A percentile compares a stretch with the other conserved stretches of the same genome.
Evolutionary conservation across 805 yeast species (phyloP).

Genomic region (Ogataea populi-albae): DNA sequence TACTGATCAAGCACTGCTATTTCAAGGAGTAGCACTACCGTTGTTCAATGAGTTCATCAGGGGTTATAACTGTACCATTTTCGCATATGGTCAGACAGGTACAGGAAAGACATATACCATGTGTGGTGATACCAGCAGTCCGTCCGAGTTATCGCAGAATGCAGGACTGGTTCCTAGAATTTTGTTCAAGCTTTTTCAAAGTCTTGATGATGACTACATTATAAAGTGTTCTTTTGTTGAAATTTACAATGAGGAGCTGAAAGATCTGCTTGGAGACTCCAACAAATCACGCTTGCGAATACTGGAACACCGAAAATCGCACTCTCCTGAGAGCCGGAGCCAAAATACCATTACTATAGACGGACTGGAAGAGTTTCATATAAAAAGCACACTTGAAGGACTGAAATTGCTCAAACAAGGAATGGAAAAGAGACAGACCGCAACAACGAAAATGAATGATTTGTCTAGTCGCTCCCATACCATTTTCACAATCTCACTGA

Average conservation of each 20-base stretch:
- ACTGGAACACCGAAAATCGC: conserved; percentile 32
- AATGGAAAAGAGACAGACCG: conserved; percentile 57
- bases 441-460: conserved; percentile 72
- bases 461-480: conserved; percentile 76
- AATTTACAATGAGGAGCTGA: conserved; percentile 43
- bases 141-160: conserved; percentile 23
- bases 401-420: conserved; percentile 55
- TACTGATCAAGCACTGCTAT: conserved; percentile 46
- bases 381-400: conserved; percentile 55
- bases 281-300: conserved; percentile 35
- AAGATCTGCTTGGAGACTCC: conserved; percentile 43
- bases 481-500: conserved; percentile 62
- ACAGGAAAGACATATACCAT: conserved; percentile 61
- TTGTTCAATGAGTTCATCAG: conserved; percentile 46
- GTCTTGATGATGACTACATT: conserved; percentile 32
- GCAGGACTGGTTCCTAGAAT: conserved; percentile 54
- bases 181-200: conserved; percentile 39
- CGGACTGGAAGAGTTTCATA: conserved; percentile 60
- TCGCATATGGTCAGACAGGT: conserved; percentile 63
- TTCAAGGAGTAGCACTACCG: conserved; percentile 45
- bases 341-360: conserved; percentile 47
- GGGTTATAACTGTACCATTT: conserved; percentile 53
- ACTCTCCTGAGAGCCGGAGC: conserved; percentile 8
- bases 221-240: conserved; percentile 55
- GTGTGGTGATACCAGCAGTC: conserved; percentile 44